Conservation (phyloP, 164 flowering plant species). For the Hamamelis virginiana region DNA sequence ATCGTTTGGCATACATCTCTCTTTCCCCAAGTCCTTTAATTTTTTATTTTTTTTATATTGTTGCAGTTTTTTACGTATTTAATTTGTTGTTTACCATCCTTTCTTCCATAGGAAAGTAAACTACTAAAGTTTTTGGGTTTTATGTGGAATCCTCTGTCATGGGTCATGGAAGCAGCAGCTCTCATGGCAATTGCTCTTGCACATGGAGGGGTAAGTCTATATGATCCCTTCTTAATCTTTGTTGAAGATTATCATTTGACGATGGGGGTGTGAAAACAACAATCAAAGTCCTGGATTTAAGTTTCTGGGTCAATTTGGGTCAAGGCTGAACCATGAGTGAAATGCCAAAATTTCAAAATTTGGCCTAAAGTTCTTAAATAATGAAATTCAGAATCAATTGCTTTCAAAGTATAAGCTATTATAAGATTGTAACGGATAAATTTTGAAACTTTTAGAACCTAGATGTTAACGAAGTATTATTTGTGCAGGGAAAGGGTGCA, state of each 20-base stretch:
- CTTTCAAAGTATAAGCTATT: background rate
- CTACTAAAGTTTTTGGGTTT: conserved; percentile 70
- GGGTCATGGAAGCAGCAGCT: conserved; percentile 87
- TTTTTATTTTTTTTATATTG: background rate
- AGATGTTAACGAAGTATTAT: background rate
- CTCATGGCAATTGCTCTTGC: conserved; percentile 72
- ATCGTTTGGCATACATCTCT: background rate
- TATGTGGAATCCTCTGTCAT: conserved; percentile 85
- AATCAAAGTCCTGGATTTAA: background rate
- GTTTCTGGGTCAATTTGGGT: background rate
- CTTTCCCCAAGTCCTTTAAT: background rate
- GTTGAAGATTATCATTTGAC: background rate
- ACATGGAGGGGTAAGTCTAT: conserved; percentile 44
- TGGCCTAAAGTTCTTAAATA: background rate
- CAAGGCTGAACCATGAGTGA: too few relatives aligned
- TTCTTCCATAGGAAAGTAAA: conserved; percentile 53
- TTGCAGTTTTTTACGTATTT: background rate
- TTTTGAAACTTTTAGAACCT: background rate
- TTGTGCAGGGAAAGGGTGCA: conserved; percentile 35
- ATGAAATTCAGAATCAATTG: background rate
- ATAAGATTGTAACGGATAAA: background rate
- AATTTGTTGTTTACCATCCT: background rate
- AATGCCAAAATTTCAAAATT: too few relatives aligned
- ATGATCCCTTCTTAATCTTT: background rate
- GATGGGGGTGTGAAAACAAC: too few relatives aligned